Percentiles rank a stretch among this genome's conserved stretches.
Evolutionary conservation across 331 rosid genomes (phyloP).

Genomic region (Telfairia occidentalis): DNA sequence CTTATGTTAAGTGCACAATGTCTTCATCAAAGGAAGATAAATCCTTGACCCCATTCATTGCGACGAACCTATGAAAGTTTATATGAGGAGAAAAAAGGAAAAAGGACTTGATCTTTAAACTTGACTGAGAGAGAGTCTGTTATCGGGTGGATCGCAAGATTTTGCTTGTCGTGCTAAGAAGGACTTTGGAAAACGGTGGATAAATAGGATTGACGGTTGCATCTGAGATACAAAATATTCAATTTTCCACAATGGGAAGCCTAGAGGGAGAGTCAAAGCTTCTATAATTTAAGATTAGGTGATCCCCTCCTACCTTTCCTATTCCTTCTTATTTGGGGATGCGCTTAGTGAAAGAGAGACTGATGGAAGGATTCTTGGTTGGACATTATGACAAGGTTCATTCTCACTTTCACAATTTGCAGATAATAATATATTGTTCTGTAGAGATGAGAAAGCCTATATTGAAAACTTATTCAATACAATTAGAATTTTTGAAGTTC

Average conservation of each 20-base stretch:
- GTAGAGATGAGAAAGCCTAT: background rate
- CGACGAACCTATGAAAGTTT: background rate
- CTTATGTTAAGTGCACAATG: background rate
- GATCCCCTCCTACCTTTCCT: background rate
- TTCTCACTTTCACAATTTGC: background rate
- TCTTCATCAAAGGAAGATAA: background rate
- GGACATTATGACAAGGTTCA: background rate
- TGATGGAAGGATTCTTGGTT: background rate
- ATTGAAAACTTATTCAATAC: background rate
- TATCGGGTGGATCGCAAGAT: background rate
- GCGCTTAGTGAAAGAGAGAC: background rate
- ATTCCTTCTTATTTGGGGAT: background rate
- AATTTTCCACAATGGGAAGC: background rate
- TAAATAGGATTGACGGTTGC: background rate
- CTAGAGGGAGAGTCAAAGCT: background rate
- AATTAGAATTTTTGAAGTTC: background rate
- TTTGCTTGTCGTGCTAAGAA: background rate
- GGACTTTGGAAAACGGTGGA: background rate
- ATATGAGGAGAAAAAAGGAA: background rate
- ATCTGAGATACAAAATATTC: background rate
- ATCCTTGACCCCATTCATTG: background rate
- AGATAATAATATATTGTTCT: background rate
- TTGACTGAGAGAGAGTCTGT: background rate
- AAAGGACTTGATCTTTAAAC: background rate
- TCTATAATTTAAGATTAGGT: background rate